Percentiles rank a stretch among this genome's conserved stretches.
Evolutionary conservation across 768 basidiomycete genomes (phyloP).

Genomic region (Boletus tomentosulus): DNA sequence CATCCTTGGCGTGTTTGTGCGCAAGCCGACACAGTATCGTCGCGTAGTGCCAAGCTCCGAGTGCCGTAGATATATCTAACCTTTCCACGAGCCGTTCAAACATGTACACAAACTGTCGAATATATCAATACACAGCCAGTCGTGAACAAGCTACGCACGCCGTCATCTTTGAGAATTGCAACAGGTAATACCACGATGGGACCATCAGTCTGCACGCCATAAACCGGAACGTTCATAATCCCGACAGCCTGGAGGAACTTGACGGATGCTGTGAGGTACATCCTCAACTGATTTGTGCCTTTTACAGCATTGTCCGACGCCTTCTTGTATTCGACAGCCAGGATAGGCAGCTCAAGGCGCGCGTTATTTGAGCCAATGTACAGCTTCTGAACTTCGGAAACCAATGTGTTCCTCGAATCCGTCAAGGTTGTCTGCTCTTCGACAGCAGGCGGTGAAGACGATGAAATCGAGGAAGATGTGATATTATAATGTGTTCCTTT

Average conservation of each 20-base stretch:
- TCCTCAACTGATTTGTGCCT: slow-evolving; percentile 5
- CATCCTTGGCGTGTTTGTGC: neutral
- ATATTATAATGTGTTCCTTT: neutral
- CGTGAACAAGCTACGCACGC: neutral
- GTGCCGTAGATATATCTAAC: slow-evolving; percentile 2
- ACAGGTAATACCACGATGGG: neutral
- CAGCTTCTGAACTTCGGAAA: neutral
- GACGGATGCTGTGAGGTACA: slow-evolving; percentile 6
- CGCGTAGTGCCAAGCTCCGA: slow-evolving; percentile 8
- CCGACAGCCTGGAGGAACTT: slow-evolving; percentile 6
- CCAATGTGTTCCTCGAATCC: neutral
- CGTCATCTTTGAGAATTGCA: neutral
- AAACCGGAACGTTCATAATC: slow-evolving; percentile 1
- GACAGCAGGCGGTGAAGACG: neutral
- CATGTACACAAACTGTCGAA: neutral
- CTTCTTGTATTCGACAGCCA: slow-evolving; percentile 4
- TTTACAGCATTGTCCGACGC: neutral
- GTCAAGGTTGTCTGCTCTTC: neutral
- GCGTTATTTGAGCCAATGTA: neutral
- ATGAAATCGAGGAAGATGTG: neutral
- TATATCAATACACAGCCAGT: too few species aligned
- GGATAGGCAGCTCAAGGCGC: slow-evolving; percentile 5
- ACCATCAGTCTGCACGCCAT: slow-evolving; percentile 7
- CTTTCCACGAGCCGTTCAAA: slow-evolving; percentile 5
- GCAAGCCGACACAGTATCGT: slow-evolving; percentile 10